A percentile compares a stretch with the other conserved stretches of the same genome.
Conservation (phyloP, 768 basidiomycete genomes). For the Suillus spraguei region DNA sequence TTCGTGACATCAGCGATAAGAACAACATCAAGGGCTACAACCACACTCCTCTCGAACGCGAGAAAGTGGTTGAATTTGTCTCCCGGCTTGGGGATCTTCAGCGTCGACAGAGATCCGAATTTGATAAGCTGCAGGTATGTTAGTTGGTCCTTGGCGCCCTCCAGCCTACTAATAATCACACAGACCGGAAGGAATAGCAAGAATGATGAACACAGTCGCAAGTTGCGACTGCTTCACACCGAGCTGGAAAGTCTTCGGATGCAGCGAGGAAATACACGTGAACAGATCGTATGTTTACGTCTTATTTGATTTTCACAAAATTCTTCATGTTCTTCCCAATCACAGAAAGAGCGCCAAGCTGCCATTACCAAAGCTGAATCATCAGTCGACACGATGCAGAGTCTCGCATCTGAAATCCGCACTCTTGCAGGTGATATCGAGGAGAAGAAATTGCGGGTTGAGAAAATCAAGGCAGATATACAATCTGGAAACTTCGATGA, state of each 20-base stretch:
- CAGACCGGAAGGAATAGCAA: constrained; percentile 53
- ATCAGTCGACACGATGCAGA: constrained; percentile 57
- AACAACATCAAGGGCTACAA: constrained; percentile 77
- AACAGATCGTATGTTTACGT: constrained; percentile 53
- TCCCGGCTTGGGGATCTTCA: constrained; percentile 64
- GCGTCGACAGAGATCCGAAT: constrained; percentile 60
- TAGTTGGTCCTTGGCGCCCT: not conserved
- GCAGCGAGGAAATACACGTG: constrained; percentile 51
- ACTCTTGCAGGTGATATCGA: constrained; percentile 64
- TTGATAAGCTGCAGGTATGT: constrained; percentile 68
- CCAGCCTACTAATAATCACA: not conserved
- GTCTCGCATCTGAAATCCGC: constrained; percentile 54
- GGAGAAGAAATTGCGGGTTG: constrained; percentile 63
- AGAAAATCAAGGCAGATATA: constrained; percentile 62
- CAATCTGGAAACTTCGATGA: constrained; percentile 65
- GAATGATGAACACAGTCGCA: constrained; percentile 66
- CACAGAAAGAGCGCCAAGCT: constrained; percentile 51
- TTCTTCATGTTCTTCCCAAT: constrained; percentile 1
- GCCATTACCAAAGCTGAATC: constrained; percentile 55
- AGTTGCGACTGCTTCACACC: constrained; percentile 56
- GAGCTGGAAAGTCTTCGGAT: constrained; percentile 56
- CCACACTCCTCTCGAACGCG: constrained; percentile 66
- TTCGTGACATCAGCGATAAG: constrained; percentile 68
- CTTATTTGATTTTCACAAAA: constrained; percentile 5
- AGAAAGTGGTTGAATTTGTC: constrained; percentile 75